Evolutionary conservation across 1,139 yeast genomes (phyloP).

Genomic region (Protomyces arabidopsidicola): DNA sequence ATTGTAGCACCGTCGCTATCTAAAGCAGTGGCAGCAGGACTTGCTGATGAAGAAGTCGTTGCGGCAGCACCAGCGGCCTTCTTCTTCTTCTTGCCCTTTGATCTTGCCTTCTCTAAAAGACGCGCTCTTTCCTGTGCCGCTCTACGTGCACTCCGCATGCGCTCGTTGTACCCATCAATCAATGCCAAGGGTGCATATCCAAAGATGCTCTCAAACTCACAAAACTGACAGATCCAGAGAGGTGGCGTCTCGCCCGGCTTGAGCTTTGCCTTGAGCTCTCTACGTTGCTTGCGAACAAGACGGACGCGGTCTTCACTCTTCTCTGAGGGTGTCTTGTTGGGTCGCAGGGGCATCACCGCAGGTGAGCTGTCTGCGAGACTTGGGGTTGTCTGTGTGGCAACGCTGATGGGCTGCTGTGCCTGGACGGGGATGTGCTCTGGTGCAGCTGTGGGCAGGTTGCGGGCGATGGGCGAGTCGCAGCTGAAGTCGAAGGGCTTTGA

Average conservation of each 20-base stretch:
- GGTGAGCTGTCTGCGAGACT: constrained; percentile 11
- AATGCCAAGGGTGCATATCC: constrained; percentile 51
- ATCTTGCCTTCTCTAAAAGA: constrained; percentile 34
- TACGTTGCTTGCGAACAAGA: constrained; percentile 6
- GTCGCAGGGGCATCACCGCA: constrained; percentile 7
- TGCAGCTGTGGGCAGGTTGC: constrained; percentile 21
- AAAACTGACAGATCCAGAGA: constrained; percentile 48
- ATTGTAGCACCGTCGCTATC: neutral
- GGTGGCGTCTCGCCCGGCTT: constrained; percentile 23
- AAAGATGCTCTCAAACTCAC: constrained; percentile 58
- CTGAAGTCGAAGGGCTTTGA: constrained; percentile 18
- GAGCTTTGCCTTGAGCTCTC: constrained; percentile 9
- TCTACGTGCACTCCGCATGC: constrained; percentile 39
- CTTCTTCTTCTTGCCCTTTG: constrained; percentile 30
- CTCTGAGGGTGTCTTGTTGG: constrained; percentile 9
- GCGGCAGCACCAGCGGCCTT: constrained; percentile 1
- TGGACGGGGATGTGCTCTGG: constrained; percentile 3
- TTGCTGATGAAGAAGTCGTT: neutral
- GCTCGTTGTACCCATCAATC: constrained; percentile 48
- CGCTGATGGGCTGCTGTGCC: constrained; percentile 10
- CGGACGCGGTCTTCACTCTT: constrained; percentile 15
- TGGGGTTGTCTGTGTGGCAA: constrained; percentile 23
- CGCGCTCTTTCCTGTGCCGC: constrained; percentile 32
- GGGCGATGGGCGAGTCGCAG: constrained; percentile 25
- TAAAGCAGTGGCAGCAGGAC: neutral